These are phyloP conservation scores for Polytrichum commune DNA, from an alignment of 225 moss, liverwort and hornwort genomes.

Conservation along the genomic window DNA sequence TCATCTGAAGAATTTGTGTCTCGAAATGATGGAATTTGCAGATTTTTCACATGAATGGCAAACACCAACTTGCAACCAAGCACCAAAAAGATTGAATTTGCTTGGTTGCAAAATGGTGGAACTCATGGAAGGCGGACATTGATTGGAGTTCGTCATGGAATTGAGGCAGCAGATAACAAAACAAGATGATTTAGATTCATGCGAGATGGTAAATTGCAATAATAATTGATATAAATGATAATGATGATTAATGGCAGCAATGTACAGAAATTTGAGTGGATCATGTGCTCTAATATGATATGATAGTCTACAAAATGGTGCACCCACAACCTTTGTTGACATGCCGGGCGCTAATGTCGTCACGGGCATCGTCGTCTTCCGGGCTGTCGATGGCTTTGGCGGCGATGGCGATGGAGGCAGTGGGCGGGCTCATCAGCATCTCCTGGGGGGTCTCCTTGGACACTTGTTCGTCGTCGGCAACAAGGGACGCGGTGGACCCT, in stretches of 20 bases:
- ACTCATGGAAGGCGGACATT: too few species aligned
- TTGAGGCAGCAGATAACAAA: too few species aligned
- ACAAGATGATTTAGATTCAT: too few species aligned
- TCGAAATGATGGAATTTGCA: too few species aligned
- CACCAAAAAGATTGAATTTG: too few species aligned
- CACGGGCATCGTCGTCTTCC: slow-evolving; percentile 6
- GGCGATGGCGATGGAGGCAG: not conserved
- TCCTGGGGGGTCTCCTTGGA: slow-evolving; percentile 6
- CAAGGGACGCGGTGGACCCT: slow-evolving; percentile 1
- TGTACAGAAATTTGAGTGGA: not conserved
- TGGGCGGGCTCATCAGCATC: slow-evolving; percentile 10
- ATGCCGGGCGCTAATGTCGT: not conserved
- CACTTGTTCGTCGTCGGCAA: not conserved
- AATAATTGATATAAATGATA: too few species aligned
- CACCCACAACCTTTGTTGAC: slow-evolving; percentile 20
- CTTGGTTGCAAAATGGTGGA: too few species aligned
- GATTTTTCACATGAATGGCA: too few species aligned
- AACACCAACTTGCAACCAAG: too few species aligned
- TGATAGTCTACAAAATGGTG: slow-evolving; percentile 21
- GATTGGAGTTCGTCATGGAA: too few species aligned
- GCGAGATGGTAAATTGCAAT: too few species aligned
- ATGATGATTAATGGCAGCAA: not conserved
- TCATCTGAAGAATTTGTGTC: too few species aligned
- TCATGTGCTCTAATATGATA: not conserved
- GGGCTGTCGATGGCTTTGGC: slow-evolving; percentile 2